These are phyloP conservation scores for Termitomyces sp. DNA, from an alignment of 768 basidiomycete species.

Conservation along the genomic window DNA sequence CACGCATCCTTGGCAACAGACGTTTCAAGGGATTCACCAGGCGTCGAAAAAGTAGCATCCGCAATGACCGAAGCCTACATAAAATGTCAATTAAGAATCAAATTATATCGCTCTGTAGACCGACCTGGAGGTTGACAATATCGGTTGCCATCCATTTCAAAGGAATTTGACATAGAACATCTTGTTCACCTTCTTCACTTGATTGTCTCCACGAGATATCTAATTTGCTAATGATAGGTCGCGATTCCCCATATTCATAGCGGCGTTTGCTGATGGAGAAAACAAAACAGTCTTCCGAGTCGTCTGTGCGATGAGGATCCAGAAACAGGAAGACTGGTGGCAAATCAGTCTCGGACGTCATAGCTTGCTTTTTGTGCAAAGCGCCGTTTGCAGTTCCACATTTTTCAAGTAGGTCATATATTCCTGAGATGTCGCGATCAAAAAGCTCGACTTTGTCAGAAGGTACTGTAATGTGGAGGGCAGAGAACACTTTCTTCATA, in stretches of 20 bases:
- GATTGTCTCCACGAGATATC: slow-evolving; percentile 78
- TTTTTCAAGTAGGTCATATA: slow-evolving; percentile 72
- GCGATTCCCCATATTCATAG: slow-evolving; percentile 74
- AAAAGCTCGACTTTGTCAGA: slow-evolving; percentile 38
- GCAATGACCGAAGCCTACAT: slow-evolving; percentile 45
- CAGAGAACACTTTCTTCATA: slow-evolving; percentile 61
- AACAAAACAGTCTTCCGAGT: slow-evolving; percentile 74
- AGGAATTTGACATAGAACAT: slow-evolving; percentile 53
- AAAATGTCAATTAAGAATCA: not conserved
- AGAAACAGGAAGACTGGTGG: slow-evolving; percentile 78
- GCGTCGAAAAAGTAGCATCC: slow-evolving; percentile 63
- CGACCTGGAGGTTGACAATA: slow-evolving; percentile 49
- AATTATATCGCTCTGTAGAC: slow-evolving; percentile 30
- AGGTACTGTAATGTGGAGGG: slow-evolving; percentile 57
- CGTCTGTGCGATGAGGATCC: slow-evolving; percentile 79
- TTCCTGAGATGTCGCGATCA: slow-evolving; percentile 80
- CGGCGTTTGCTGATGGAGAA: slow-evolving; percentile 77
- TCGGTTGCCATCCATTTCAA: slow-evolving; percentile 56
- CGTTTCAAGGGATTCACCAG: slow-evolving; percentile 45
- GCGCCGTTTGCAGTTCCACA: slow-evolving; percentile 87
- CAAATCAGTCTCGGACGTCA: slow-evolving; percentile 35
- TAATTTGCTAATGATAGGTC: slow-evolving; percentile 72
- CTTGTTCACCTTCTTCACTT: slow-evolving; percentile 38
- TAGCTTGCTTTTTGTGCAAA: slow-evolving; percentile 59
- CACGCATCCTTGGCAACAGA: slow-evolving; percentile 58